Evolutionary conservation across 2,329 filamentous ascomycete genomes (phyloP), one percentile per base, ranked within the genome.

Genomic region (Bipolaris gigantea): DNA sequence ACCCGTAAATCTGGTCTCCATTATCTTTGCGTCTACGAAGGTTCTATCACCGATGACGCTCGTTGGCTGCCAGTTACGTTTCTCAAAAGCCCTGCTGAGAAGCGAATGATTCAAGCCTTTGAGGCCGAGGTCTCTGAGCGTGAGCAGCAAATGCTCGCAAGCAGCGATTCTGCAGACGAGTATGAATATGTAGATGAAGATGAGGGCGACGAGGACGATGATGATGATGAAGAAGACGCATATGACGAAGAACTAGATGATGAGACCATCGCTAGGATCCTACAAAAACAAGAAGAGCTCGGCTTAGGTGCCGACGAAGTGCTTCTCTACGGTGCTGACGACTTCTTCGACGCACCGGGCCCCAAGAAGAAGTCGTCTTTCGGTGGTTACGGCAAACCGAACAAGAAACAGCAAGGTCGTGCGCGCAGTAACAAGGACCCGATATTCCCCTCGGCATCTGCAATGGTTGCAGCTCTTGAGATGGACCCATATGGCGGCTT

Each of bases 401-500:
- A 61, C 48, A 67, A 65, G 34, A 71, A 57, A 50, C 58, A 60
- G 45, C 55, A 64, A 44, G 39, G 50, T 18, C 63, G 59, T 7
- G 56, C 36, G 19, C 60, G 64, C 4, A 50, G 57, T 9, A 61
- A 56, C n/a, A 62, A 55, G 15, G 57, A 62, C 3, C 54, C 47
- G 13, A 55, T 48, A 13, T 86, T 85, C 63, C 81, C 82, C 15
- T 78, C 79, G 34, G 84, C 83, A 5, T 78, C 77, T 41, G 76
- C 80, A 15, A 79, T 86, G 62, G 83, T 82, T 3, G 83, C 85
- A 66, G 78, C 80, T 0, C 74, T 86, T 2, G 82, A 85, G n/a
- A 73, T 77, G 57, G 81, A 84, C 60, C 81, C 83, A 51, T 80
- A 86, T 52, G 85, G 88, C 56, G 89, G 85, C 8, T 87, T 96